Base-by-base conservation (phyloP, 768 basidiomycete species). In the Serendipita indica region DNA sequence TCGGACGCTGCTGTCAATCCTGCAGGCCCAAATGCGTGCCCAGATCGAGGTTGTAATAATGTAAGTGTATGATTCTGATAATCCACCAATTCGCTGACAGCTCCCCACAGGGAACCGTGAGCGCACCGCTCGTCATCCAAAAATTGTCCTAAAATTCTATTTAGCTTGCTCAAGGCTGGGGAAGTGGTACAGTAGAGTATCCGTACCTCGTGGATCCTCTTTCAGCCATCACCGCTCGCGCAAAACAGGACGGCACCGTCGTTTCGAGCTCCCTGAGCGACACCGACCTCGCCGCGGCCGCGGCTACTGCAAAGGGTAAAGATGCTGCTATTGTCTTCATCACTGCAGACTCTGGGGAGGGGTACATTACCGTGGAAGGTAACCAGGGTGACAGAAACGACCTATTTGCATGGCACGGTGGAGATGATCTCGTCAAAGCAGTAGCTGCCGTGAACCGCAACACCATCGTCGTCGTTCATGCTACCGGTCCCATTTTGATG, bases 11-110 rank as follows among this genome's bases (percentile, higher is more conserved):
- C 79, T 3, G 84, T 86, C 1, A 78, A 79, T 20, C 70, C 64
- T 39, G 70, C 74, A 28, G 89, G 89, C 0, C 84, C 88, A 0
- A 90, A 89, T 65, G 76, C 80, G 57, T 88, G 80, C 57, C 18
- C 70, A 5, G 84, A 89, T 45, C 66, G 70, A 4, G 71, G 72
- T 13, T 66, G 70, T 12, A 63, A 67, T 28, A 62, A 33, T 25
- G 69, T 70, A 32, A n/a, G 57, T 61, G 25, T 10, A 27, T 34
- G 18, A 35, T 49, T 39, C 41, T 7, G 18, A 43, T 7, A 43
- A 18, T 7, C n/a, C n/a, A n/a, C n/a, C n/a, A n/a, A n/a, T n/a
- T n/a, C n/a, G n/a, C n/a, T n/a, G n/a, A n/a, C n/a, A n/a, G n/a
- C n/a, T n/a, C n/a, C n/a, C n/a, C n/a, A n/a, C n/a, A n/a, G n/a